Evolutionary conservation across 345 rosid genomes (phyloP).

Genomic region (Ceriops decandra): DNA sequence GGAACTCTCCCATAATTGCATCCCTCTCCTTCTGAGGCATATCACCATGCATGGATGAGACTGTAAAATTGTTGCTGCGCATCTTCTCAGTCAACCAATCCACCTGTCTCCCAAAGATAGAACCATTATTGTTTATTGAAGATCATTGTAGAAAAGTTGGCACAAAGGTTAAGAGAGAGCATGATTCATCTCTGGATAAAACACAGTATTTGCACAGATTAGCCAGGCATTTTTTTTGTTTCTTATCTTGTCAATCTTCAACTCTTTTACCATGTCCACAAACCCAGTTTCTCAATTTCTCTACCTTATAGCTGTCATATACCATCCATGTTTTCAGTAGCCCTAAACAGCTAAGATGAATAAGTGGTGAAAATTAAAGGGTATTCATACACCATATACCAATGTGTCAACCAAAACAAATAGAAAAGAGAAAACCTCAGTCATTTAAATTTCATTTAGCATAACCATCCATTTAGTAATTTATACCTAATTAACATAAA

Average conservation of each 20-base stretch:
- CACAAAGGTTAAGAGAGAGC: background rate
- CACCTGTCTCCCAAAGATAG: conserved; percentile 46
- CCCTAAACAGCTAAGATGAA: background rate
- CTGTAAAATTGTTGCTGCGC: conserved; percentile 85
- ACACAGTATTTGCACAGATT: background rate
- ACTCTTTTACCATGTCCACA: background rate
- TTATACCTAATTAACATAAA: no score
- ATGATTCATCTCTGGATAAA: background rate
- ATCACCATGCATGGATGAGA: conserved; percentile 99
- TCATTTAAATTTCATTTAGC: background rate
- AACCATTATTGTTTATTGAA: background rate
- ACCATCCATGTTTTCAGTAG: background rate
- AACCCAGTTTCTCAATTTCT: background rate
- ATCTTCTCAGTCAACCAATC: conserved; percentile 98
- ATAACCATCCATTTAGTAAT: background rate
- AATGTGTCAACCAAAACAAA: background rate
- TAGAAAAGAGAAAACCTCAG: background rate
- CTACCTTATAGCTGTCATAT: background rate
- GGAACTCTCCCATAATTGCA: conserved; percentile 80
- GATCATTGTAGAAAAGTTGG: background rate
- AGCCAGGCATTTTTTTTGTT: background rate
- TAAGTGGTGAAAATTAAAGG: background rate
- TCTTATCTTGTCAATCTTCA: background rate
- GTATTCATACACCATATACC: background rate
- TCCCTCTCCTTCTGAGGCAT: conserved; percentile 99